Evolutionary conservation across 1,284 basidiomycete species (phyloP).

Genomic region (Ustilago bromivora): DNA sequence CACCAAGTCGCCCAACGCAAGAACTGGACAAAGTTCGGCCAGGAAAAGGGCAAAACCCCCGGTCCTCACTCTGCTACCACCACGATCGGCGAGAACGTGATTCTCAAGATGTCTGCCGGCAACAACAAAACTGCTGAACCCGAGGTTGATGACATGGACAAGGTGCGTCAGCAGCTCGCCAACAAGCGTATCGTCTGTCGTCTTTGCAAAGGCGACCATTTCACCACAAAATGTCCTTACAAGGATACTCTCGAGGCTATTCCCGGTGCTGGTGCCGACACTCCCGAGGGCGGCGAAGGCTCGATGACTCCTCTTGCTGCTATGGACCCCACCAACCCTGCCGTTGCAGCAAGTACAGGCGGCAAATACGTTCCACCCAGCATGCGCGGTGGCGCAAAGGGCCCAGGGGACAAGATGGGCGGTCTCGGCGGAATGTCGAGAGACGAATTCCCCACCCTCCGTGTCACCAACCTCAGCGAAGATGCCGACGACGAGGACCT

Average conservation of each 20-base stretch:
- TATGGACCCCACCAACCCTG: conserved; percentile 65
- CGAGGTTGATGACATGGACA: conserved; percentile 79
- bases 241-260: conserved; percentile 83
- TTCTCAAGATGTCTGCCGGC: conserved; percentile 85
- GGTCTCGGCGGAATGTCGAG: conserved; percentile 68
- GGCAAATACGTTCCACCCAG: conserved; percentile 95
- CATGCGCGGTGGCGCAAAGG: conserved; percentile 79
- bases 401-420: conserved; percentile 83
- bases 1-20: conserved; percentile 93
- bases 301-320: conserved; percentile 71
- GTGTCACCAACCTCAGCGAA: conserved; percentile 95
- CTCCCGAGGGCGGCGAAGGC: conserved; percentile 73
- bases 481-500: conserved; percentile 96
- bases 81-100: conserved; percentile 91
- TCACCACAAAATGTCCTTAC: conserved; percentile 98
- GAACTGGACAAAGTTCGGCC: conserved; percentile 92
- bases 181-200: conserved; percentile 90
- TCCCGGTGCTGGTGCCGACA: conserved; percentile 73
- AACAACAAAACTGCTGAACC: conserved; percentile 73
- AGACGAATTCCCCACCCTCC: conserved; percentile 94
- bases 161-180: conserved; percentile 78
- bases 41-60: conserved; percentile 85
- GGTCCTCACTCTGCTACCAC: conserved; percentile 89
- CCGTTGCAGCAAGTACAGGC: conserved; percentile 61
- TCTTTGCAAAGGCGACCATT: conserved; percentile 95